Conservation (phyloP, 139 green algal species). For the Zygnema circumcarinatum region DNA sequence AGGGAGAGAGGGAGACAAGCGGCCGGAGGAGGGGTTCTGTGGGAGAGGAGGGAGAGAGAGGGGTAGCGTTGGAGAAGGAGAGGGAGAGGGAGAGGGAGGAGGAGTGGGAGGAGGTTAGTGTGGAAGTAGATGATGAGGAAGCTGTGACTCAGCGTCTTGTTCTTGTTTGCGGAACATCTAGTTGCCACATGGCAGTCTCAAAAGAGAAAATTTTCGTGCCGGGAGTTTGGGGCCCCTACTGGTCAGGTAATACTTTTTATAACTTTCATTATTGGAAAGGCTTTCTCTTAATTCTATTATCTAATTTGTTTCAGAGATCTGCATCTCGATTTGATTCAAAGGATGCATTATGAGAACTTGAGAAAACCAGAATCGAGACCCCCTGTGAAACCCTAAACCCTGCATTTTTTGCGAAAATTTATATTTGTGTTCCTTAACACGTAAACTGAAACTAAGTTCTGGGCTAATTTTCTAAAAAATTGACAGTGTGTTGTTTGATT, state of each 20-base stretch:
- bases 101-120: not conserved
- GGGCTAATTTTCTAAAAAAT: too few species aligned
- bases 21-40: not conserved
- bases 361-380: too few species aligned
- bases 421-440: too few species aligned
- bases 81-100: not conserved
- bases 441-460: too few species aligned
- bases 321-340: too few species aligned
- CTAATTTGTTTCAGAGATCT: too few species aligned
- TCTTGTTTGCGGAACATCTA: not conserved
- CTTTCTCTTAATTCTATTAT: slow-evolving; percentile 11
- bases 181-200: slow-evolving; percentile 18
- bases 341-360: too few species aligned
- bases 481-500: too few species aligned
- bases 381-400: too few species aligned
- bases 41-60: not conserved
- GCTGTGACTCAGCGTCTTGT: not conserved
- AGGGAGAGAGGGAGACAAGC: not conserved
- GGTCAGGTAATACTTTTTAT: slow-evolving; percentile 12
- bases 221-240: slow-evolving; percentile 20
- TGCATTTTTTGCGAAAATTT: too few species aligned
- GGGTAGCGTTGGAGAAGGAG: not conserved
- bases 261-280: not conserved
- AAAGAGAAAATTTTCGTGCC: slow-evolving; percentile 4
- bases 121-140: too few species aligned